These are phyloP conservation scores for Rusavskia elegans DNA, from an alignment of 495 filamentous ascomycete species.

Conservation along the genomic window DNA sequence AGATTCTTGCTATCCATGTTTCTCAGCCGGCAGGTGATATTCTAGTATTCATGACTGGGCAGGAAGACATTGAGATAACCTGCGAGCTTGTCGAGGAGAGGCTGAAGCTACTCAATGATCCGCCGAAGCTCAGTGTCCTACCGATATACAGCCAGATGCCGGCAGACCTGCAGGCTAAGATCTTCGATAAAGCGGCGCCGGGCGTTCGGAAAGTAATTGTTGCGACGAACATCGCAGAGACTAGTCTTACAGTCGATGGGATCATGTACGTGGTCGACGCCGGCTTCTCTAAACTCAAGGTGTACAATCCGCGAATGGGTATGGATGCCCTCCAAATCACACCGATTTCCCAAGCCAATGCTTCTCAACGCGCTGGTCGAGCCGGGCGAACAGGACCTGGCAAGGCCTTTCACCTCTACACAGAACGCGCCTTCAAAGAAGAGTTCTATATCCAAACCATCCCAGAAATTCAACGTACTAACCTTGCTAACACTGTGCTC, in stretches of 20 bases:
- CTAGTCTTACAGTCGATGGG: constrained; percentile 92
- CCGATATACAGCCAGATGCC: constrained; percentile 99
- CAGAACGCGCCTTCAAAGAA: constrained; percentile 86
- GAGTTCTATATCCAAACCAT: constrained; percentile 97
- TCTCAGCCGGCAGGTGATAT: constrained; percentile 87
- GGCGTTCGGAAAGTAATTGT: constrained; percentile 96
- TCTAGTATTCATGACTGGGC: constrained; percentile 97
- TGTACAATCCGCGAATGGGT: constrained; percentile 96
- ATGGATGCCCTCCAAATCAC: constrained; percentile 99
- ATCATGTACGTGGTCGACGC: constrained; percentile 99
- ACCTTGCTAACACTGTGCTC: constrained; percentile 85
- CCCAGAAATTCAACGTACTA: constrained; percentile 94
- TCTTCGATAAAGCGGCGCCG: constrained; percentile 80
- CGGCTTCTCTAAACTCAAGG: constrained; percentile 93
- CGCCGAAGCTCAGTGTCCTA: constrained; percentile 83
- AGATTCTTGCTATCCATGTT: constrained; percentile 93
- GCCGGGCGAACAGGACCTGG: constrained; percentile 92
- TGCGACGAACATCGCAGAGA: constrained; percentile 97
- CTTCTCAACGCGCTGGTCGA: constrained; percentile 81
- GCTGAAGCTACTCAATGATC: constrained; percentile 83
- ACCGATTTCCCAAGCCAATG: constrained; percentile 93
- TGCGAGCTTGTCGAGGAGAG: constrained; percentile 86
- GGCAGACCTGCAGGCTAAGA: constrained; percentile 91
- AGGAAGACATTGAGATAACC: constrained; percentile 95
- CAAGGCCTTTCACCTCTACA: constrained; percentile 89